Percentiles rank a stretch among this genome's conserved stretches.
phyloP scores from a whole-genome alignment of 345 rosid species.

The Linum tenue region DNA sequence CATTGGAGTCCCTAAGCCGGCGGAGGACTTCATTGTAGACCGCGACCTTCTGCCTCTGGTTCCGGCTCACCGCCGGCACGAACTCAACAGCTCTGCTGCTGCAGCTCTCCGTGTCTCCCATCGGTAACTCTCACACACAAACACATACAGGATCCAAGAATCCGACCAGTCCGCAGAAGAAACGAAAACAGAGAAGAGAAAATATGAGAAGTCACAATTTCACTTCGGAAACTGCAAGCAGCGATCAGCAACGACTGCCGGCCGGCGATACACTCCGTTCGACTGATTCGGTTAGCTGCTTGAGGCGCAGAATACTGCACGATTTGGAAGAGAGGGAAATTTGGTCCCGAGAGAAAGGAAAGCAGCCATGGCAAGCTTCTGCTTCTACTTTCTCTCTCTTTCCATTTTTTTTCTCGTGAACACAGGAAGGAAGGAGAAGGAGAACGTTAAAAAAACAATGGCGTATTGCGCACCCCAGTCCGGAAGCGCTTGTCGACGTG shows the following conservation, averaged over 20 bases:
- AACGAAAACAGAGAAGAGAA: neutral
- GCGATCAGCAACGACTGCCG: neutral
- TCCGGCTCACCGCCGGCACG: conserved; percentile 24
- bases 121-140: conserved; percentile 6
- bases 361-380: conserved; percentile 3
- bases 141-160: neutral
- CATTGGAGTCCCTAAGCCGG: conserved; percentile 34
- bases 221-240: neutral
- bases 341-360: conserved; percentile 5
- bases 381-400: neutral
- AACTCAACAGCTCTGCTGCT: conserved; percentile 42
- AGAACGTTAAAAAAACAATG: conserved; percentile 14
- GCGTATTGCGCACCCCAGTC: conserved; percentile 39
- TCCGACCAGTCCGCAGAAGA: neutral
- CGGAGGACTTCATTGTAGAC: conserved; percentile 37
- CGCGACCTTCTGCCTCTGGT: conserved; percentile 37
- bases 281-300: conserved; percentile 6
- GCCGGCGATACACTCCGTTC: neutral
- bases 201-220: neutral
- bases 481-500: conserved; percentile 36
- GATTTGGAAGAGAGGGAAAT: neutral
- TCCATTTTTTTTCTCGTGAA: neutral
- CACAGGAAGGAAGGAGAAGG: neutral
- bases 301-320: conserved; percentile 10
- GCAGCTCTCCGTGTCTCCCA: conserved; percentile 50